Evolutionary conservation across 2,329 filamentous ascomycete genomes (phyloP), one percentile per base, ranked within the genome.

Genomic region (Trichoderma sp.): DNA sequence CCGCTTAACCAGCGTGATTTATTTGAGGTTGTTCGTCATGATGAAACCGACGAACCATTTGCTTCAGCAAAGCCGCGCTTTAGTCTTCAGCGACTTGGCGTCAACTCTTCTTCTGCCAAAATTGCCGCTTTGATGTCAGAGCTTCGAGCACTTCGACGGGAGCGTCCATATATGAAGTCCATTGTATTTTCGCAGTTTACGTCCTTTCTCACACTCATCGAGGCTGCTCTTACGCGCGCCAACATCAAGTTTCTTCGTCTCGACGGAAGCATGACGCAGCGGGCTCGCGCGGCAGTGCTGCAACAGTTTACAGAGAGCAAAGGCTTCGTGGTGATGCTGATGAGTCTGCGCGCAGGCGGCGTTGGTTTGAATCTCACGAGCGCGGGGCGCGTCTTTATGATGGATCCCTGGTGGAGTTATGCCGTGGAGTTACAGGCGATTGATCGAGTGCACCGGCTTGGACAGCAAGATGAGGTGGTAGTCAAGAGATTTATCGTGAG

Each of bases 371-470:
- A 99, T 76, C 80, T 99, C 70, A 98, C 94, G 0, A 90, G 89
- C 72, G 95, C 95, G 6, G 92, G 90, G 71, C 84, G 92, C 64
- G 96, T 99, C 5, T 99, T 91, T 81, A 96, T 99, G 92, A 98
- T 99, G 95, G 95, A 99, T 78, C 95, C 95, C 0, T 99, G 95
- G 95, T 99, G 95, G 95, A 96, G 92, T 76, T 99, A 94, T 79
- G 94, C 95, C 0, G 90, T 98, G 13, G 95, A 99, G 80, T 93
- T 94, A 5, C 95, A 99, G 79, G 95, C 95, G 9, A 98, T 99
- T 75, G 95, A 99, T 81, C 92, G 95, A 1, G 93, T 99, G 37
- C 95, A 99, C 81, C 89, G 95, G 9, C 97, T 99, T 92, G 95
- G 95, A 0, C 95, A 99, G 78, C 89, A 91, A 59, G 86, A 89